Percentiles rank a stretch among this genome's conserved stretches.
These are phyloP conservation scores for Paraphoma chrysanthemicola DNA, from an alignment of 2,329 filamentous ascomycete genomes.

Conservation along the genomic window DNA sequence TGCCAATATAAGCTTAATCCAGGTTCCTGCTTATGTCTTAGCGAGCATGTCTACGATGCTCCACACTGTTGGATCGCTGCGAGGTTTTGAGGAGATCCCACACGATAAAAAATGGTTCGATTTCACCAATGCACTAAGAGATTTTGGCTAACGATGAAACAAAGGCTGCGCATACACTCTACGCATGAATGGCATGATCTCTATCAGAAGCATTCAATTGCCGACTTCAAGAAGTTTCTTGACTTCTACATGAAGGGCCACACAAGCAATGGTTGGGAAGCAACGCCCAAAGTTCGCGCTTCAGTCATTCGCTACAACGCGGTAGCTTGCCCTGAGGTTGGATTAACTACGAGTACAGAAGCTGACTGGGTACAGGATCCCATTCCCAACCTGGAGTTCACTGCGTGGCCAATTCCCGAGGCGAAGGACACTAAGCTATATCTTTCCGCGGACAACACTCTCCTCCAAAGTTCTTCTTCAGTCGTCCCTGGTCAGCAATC, in stretches of 20 bases:
- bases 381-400: background rate
- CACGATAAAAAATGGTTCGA: conserved; percentile 24
- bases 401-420: background rate
- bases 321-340: background rate
- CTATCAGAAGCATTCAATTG: conserved; percentile 8
- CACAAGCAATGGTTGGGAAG: conserved; percentile 55
- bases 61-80: conserved; percentile 26
- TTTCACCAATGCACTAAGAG: background rate
- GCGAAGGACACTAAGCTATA: background rate
- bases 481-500: background rate
- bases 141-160: too few relatives aligned
- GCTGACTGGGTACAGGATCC: too few relatives aligned
- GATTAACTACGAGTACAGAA: too few relatives aligned
- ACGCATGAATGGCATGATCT: conserved; percentile 26
- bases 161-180: conserved; percentile 8
- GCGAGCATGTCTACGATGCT: conserved; percentile 22
- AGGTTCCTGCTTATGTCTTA: conserved; percentile 25
- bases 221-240: conserved; percentile 50
- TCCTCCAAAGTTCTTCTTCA: background rate
- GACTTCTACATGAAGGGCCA: conserved; percentile 53
- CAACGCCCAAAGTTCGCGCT: conserved; percentile 43
- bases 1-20: conserved; percentile 24
- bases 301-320: background rate
- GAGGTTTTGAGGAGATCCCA: conserved; percentile 21
- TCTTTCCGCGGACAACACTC: background rate